Percentiles rank a stretch among this genome's conserved stretches.
phyloP scores from a whole-genome alignment of 176 grass and related monocot species.

The Themeda triandra region DNA sequence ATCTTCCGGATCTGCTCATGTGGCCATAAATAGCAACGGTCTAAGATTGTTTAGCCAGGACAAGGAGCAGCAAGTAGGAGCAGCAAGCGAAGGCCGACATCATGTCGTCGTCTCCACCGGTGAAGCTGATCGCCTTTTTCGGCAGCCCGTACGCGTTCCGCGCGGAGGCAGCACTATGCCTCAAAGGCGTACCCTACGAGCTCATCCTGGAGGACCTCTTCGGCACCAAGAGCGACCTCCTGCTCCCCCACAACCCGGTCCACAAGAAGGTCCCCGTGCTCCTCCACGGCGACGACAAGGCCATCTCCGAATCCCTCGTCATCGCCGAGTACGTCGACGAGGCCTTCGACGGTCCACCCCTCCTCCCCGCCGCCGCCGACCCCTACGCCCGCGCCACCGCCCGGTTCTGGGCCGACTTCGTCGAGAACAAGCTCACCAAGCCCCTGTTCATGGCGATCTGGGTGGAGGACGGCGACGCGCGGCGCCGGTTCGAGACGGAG shows the following conservation, averaged over 20 bases:
- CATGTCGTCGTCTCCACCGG: not conserved
- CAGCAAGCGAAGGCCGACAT: too few relatives aligned
- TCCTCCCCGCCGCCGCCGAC: not conserved
- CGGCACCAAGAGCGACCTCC: slow-evolving; percentile 46
- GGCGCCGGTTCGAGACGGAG: slow-evolving; percentile 29
- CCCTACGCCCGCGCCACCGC: slow-evolving; percentile 25
- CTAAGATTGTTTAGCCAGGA: not conserved
- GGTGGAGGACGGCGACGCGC: slow-evolving; percentile 29
- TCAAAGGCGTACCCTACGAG: slow-evolving; percentile 53
- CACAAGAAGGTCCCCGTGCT: slow-evolving; percentile 50
- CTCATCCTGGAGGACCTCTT: slow-evolving; percentile 34
- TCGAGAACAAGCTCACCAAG: slow-evolving; percentile 25
- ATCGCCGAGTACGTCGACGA: slow-evolving; percentile 54
- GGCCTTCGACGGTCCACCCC: slow-evolving; percentile 1
- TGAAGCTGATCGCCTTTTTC: slow-evolving; percentile 46
- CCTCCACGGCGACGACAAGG: slow-evolving; percentile 24
- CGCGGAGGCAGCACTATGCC: slow-evolving; percentile 33
- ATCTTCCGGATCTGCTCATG: not conserved
- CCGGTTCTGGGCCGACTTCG: slow-evolving; percentile 37
- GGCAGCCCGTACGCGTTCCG: slow-evolving; percentile 44
- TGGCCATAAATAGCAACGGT: not conserved
- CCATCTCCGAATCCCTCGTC: slow-evolving; percentile 38
- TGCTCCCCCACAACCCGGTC: slow-evolving; percentile 40
- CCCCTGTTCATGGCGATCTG: slow-evolving; percentile 37
- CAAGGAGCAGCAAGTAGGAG: too few relatives aligned